These are phyloP conservation scores for Trametes versicolor DNA, from an alignment of 1,284 basidiomycete genomes.

Conservation along the genomic window DNA sequence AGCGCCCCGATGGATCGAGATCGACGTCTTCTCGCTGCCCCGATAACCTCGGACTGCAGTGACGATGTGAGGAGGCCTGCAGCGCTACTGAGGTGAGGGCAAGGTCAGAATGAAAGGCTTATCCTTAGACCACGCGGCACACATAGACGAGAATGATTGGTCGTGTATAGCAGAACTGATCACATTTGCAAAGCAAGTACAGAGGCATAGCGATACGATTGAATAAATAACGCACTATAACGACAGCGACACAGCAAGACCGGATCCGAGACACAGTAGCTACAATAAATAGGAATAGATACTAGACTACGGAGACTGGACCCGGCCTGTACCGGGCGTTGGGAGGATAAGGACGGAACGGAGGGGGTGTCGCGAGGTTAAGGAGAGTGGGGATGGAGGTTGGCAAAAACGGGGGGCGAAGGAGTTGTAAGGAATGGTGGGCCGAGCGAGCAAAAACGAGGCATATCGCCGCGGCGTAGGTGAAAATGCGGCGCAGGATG, in stretches of 20 bases:
- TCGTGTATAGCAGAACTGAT: neutral
- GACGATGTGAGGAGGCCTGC: no score
- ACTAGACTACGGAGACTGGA: conserved; percentile 11
- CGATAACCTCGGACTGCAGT: no score
- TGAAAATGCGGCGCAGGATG: neutral
- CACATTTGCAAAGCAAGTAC: neutral
- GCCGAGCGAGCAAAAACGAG: neutral
- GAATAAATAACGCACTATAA: neutral
- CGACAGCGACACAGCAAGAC: conserved; percentile 1
- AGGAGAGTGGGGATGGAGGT: neutral
- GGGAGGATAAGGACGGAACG: neutral
- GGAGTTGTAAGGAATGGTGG: neutral
- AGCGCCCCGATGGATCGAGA: no score
- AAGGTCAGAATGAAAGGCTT: no score
- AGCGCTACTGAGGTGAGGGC: no score
- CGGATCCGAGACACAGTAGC: conserved; percentile 5
- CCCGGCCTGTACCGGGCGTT: conserved; percentile 1
- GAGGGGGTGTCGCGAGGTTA: neutral
- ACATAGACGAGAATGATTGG: no score
- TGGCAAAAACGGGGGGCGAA: neutral
- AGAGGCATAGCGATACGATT: neutral
- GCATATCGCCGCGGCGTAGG: neutral
- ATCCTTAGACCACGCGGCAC: no score
- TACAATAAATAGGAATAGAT: conserved; percentile 15
- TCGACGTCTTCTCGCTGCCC: no score